Evolutionary conservation across 306 rosid genomes (phyloP).

Genomic region (Vigna radiata): DNA sequence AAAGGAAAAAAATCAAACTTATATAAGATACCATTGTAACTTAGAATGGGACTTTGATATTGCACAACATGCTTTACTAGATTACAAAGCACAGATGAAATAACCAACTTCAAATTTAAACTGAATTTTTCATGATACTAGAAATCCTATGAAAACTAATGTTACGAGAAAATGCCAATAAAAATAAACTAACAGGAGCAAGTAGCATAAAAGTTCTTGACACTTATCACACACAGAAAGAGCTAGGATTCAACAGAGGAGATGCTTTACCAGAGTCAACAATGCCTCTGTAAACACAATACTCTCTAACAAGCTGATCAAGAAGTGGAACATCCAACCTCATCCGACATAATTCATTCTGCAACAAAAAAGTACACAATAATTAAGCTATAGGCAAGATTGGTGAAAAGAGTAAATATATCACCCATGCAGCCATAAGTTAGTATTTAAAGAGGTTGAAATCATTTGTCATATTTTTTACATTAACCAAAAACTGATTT

Average conservation of each 20-base stretch:
- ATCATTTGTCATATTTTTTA: conserved; percentile 15
- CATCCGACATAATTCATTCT: conserved; percentile 95
- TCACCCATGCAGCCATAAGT: conserved; percentile 1
- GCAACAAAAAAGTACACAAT: conserved; percentile 49
- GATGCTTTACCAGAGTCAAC: conserved; percentile 70
- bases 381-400: conserved; percentile 18
- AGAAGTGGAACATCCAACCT: conserved; percentile 81
- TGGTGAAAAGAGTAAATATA: background rate
- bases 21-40: conserved; percentile 16
- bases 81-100: conserved; percentile 14
- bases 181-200: background rate
- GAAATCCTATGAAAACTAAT: conserved; percentile 32
- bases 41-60: conserved; percentile 28
- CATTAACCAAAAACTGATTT: conserved; percentile 30
- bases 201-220: conserved; percentile 21
- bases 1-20: conserved; percentile 41
- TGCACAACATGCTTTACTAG: conserved; percentile 8
- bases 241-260: conserved; percentile 46
- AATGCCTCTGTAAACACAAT: conserved; percentile 96
- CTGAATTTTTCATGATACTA: background rate
- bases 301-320: conserved; percentile 96
- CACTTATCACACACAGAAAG: background rate
- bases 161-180: conserved; percentile 25
- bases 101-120: conserved; percentile 2
- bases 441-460: conserved; percentile 23